Evolutionary conservation across 305 asterid genomes (phyloP), one percentile per base, ranked within the genome.

Genomic region (Ajuga reptans): DNA sequence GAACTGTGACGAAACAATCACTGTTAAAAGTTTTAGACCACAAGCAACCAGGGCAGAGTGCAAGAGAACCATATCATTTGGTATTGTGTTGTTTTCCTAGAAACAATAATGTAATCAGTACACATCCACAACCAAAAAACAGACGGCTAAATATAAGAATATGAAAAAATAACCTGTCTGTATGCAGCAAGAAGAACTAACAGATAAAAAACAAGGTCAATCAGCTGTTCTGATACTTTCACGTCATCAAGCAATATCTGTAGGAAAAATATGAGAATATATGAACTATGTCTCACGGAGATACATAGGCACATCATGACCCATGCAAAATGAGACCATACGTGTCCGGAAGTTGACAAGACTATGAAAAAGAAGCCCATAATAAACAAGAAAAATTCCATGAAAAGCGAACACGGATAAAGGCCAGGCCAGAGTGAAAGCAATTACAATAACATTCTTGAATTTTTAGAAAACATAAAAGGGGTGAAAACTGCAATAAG

Each of bases 11-110:
- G 99, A 91, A 64, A 88, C 84, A 66, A 85, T 83, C 62, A 85
- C 95, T 10, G 87, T 84, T 58, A 94, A 77, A 73, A 91, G 72
- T 78, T 86, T 88, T 31, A 94, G 87, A 79, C 92, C 78, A 78
- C 93, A 87, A 18, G 97, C 95, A 76, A 91, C 96, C 79, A 94
- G 82, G 64, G 99, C 88, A 10, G 99, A 86, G 78, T 94, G 98
- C 90, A 94, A 81, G 72, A 84, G 95, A 76, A 84, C 89, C 81
- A 87, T 79, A 54, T 89, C 90, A 64, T 83, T 83, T 60, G 90
- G 85, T 72, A 77, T 77, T 66, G 78, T 74, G 53, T 84, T 78
- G 69, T 75, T 55, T 71, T 85, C 92, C 94, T 89, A 78, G 58
- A 72, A 62, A 59, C 42, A 68, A 9, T 21, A 66, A 69, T 36